These are phyloP conservation scores for Helotiales sp. DNA, from an alignment of 2,329 filamentous ascomycete genomes.

Conservation along the genomic window DNA sequence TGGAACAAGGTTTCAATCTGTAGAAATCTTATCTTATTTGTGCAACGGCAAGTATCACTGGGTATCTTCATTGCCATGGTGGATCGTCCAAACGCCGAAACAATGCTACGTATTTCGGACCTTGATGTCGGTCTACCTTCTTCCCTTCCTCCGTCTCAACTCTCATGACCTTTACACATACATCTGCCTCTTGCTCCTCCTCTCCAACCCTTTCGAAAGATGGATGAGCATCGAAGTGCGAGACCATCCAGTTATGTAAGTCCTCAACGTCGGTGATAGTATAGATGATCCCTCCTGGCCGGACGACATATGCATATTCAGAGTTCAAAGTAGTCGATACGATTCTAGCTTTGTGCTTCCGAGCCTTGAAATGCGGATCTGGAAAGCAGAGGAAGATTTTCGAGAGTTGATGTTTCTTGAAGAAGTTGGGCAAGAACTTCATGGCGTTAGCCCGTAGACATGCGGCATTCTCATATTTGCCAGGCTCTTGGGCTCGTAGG, in stretches of 20 bases:
- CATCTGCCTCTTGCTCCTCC: constrained; percentile 66
- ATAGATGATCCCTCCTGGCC: constrained; percentile 84
- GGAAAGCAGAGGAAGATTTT: constrained; percentile 99
- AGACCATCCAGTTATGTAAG: constrained; percentile 89
- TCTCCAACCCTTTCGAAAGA: constrained; percentile 75
- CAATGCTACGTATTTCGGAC: constrained; percentile 86
- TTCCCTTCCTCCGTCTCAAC: constrained; percentile 94
- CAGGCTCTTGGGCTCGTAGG: constrained; percentile 65
- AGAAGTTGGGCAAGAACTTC: constrained; percentile 99
- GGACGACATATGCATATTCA: constrained; percentile 87
- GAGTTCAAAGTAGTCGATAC: constrained; percentile 85
- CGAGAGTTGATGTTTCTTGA: constrained; percentile 73
- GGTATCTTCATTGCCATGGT: constrained; percentile 51
- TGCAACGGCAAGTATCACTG: neutral
- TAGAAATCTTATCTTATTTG: neutral
- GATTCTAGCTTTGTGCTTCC: constrained; percentile 96
- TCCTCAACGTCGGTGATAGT: constrained; percentile 98
- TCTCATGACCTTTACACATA: constrained; percentile 73
- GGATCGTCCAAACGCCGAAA: constrained; percentile 69
- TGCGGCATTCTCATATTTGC: constrained; percentile 78
- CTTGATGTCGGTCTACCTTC: constrained; percentile 89
- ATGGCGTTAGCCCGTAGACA: constrained; percentile 93
- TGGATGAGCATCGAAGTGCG: constrained; percentile 75
- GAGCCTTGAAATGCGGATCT: constrained; percentile 95
- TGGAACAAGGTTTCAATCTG: neutral